These are phyloP conservation scores for Lactarius hatsudake DNA, from an alignment of 768 basidiomycete species.

Conservation along the genomic window DNA sequence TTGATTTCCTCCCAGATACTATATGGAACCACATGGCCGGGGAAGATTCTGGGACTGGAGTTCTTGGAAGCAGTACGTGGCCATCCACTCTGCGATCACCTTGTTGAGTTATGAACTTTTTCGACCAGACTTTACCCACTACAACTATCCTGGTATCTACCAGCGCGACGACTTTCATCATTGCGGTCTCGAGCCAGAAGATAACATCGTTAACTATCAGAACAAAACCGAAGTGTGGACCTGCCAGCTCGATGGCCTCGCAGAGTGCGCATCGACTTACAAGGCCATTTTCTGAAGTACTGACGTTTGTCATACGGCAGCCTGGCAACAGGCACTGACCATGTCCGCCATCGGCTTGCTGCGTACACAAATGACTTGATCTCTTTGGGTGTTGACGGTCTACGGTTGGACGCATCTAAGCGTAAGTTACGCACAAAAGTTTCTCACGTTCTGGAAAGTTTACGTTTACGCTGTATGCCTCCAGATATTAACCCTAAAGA, in stretches of 20 bases:
- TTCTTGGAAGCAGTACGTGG: constrained; percentile 19
- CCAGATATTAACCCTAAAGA: constrained; percentile 54
- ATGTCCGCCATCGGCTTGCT: constrained; percentile 53
- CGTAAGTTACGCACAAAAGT: constrained; percentile 40
- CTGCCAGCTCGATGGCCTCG: constrained; percentile 39
- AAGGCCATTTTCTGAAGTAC: not conserved
- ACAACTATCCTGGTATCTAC: constrained; percentile 37
- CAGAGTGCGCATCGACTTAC: constrained; percentile 36
- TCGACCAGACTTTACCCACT: constrained; percentile 47
- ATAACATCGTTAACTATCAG: constrained; percentile 55
- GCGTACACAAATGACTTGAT: constrained; percentile 58
- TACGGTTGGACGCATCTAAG: constrained; percentile 64
- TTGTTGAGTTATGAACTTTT: not conserved
- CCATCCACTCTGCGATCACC: no score
- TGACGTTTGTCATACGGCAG: constrained; percentile 33
- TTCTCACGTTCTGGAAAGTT: not conserved
- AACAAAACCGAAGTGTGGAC: constrained; percentile 51
- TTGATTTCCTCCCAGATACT: constrained; percentile 37
- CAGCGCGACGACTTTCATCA: constrained; percentile 56
- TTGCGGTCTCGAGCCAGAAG: constrained; percentile 52
- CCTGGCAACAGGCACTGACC: constrained; percentile 59
- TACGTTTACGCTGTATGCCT: not conserved
- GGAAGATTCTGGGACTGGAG: constrained; percentile 40
- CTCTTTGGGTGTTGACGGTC: constrained; percentile 59
- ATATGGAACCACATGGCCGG: constrained; percentile 69